Base-by-base conservation (phyloP, 2,329 filamentous ascomycete species). In the Massarina eburnea region DNA sequence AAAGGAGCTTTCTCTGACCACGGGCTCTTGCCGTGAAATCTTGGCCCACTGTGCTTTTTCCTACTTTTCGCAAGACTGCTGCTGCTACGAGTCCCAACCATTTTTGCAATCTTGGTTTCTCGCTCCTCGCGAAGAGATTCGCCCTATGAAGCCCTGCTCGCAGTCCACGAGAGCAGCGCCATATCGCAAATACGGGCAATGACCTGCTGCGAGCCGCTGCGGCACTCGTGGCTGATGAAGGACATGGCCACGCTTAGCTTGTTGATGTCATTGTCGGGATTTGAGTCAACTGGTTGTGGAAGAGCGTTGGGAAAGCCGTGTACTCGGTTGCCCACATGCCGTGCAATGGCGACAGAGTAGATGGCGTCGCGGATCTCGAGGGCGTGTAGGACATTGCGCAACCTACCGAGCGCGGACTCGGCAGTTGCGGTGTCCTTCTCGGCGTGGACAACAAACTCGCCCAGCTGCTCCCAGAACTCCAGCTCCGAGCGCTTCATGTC, bases 281-380 rank as follows among this genome's bases (percentile, higher is more conserved):
- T 57, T 21, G 59, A 60, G 39, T 62, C 58, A 26, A 58, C 45
- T 0, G 55, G 33, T 1, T 51, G 36, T 6, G 68, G 66, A 3
- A 74, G 51, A 18, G 68, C 64, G 41, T 73, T 72, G 8, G 73
- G 70, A 53, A 76, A 76, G 20, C 73, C 72, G 14, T 71, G 66
- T 48, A 73, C 63, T 12, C 83, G 81, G 24, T 84, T 83, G 36
- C 87, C 84, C 39, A 91, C 77, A 51, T 91, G 83, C 20, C 90
- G 84, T 14, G 88, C 84, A 44, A 95, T 82, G 8, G 88, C 89
- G 54, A 96, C 86, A 0, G 89, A 94, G 71, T 96, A 96, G 45
- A 96, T 81, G 15, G 96, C 86, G 66, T 96, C 91, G 42, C 91
- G 84, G 61, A 92, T 94, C 72, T 96, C 91, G 19, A 86, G 81